Conservation (phyloP, 192 early-diverging fungal species). For the Coemansia sp. region DNA sequence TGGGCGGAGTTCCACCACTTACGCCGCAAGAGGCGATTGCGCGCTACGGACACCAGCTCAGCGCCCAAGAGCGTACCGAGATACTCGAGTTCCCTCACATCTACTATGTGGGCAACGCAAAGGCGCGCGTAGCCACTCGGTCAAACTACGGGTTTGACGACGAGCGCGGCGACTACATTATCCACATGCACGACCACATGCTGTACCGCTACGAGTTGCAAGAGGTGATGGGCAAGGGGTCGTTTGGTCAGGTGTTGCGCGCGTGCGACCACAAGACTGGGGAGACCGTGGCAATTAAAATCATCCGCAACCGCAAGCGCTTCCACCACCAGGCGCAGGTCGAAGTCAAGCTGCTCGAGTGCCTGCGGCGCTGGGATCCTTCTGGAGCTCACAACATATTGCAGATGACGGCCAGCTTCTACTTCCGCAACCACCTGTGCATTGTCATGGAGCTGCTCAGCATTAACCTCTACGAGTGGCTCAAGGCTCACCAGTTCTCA, state of each 20-base stretch:
- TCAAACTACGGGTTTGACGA: conserved; percentile 72
- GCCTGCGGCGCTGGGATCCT: conserved; percentile 80
- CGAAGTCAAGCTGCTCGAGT: conserved; percentile 92
- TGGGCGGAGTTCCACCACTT: conserved; percentile 52
- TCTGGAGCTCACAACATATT: conserved; percentile 77
- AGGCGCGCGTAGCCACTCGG: conserved; percentile 47
- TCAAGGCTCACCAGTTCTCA: conserved; percentile 88
- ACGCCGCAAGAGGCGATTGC: conserved; percentile 64
- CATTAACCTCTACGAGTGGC: conserved; percentile 95
- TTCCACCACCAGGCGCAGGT: conserved; percentile 94
- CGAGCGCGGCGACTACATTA: conserved; percentile 89
- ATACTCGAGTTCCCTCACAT: conserved; percentile 79
- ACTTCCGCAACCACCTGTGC: conserved; percentile 94
- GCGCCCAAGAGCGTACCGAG: conserved; percentile 83
- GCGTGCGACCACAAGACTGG: conserved; percentile 93
- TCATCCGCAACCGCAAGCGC: conserved; percentile 94
- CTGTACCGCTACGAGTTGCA: conserved; percentile 92
- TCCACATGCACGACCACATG: conserved; percentile 87
- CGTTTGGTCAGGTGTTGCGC: conserved; percentile 94
- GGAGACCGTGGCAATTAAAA: conserved; percentile 84
- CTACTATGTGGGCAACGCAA: conserved; percentile 85
- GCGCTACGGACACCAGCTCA: conserved; percentile 71
- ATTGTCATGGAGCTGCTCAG: conserved; percentile 93
- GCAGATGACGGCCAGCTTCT: conserved; percentile 88
- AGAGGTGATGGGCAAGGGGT: conserved; percentile 87